phyloP scores from a whole-genome alignment of 176 grass and related monocot species.

The Themeda triandra region DNA sequence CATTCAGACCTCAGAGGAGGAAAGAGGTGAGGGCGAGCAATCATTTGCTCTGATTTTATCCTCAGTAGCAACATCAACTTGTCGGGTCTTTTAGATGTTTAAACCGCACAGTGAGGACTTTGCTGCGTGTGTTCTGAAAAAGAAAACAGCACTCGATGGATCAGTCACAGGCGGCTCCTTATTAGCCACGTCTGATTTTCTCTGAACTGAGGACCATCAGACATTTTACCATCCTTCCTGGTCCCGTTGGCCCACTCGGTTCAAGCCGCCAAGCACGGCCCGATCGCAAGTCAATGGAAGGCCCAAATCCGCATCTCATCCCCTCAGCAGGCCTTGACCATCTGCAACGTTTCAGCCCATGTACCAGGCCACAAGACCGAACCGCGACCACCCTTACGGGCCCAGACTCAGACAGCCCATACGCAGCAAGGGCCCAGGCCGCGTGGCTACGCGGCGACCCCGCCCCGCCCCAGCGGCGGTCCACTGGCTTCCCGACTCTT shows the following conservation, averaged over 20 bases:
- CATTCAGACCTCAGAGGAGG: not conserved
- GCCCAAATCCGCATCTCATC: not conserved
- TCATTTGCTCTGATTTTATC: not conserved
- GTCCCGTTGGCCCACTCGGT: not conserved
- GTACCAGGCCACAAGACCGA: not conserved
- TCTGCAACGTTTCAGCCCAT: too few species aligned
- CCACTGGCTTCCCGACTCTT: constrained; percentile 36
- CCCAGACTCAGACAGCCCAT: not conserved
- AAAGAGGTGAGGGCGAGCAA: not conserved
- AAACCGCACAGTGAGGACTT: not conserved
- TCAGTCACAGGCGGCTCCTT: not conserved
- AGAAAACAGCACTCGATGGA: not conserved
- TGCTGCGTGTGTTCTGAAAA: not conserved
- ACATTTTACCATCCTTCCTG: not conserved
- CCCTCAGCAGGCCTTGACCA: not conserved
- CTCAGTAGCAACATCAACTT: not conserved
- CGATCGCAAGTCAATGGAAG: not conserved
- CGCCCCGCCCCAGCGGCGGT: not conserved
- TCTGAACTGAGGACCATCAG: not conserved
- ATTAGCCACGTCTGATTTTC: not conserved
- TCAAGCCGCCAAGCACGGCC: not conserved
- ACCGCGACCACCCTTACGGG: not conserved
- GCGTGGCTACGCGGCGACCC: too few species aligned
- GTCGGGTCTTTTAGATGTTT: not conserved
- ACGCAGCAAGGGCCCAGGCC: not conserved